phyloP scores from a whole-genome alignment of 306 rosid species.

The Quercus alba region DNA sequence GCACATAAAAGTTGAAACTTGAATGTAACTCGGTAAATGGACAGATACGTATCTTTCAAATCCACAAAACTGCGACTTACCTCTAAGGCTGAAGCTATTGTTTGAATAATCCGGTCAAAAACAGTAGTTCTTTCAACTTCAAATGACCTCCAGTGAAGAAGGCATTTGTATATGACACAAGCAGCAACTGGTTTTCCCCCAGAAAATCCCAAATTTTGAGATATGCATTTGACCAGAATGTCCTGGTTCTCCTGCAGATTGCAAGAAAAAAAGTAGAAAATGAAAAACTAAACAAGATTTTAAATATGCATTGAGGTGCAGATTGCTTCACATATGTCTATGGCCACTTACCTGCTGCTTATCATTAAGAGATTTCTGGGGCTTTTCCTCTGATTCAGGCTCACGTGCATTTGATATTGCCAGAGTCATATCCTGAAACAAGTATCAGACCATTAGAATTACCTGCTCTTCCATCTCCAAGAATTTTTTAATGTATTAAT shows the following conservation, averaged over 20 bases:
- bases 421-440: conserved; percentile 74
- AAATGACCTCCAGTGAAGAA: conserved; percentile 98
- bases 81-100: conserved; percentile 94
- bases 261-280: conserved; percentile 18
- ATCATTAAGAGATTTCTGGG: conserved; percentile 96
- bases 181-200: conserved; percentile 97
- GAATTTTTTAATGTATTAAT: conserved; percentile 7
- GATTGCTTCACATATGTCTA: conserved; percentile 19
- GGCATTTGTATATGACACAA: conserved; percentile 92
- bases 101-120: conserved; percentile 93
- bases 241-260: conserved; percentile 95
- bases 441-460: conserved; percentile 13
- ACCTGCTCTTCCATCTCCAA: conserved; percentile 2
- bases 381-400: conserved; percentile 97
- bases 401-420: conserved; percentile 78
- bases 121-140: conserved; percentile 98
- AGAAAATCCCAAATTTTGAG: conserved; percentile 97
- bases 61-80: conserved; percentile 35
- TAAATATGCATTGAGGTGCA: conserved; percentile 17
- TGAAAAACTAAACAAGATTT: conserved; percentile 17
- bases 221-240: conserved; percentile 71
- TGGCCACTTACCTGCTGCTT: conserved; percentile 85
- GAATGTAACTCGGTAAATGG: conserved; percentile 7
- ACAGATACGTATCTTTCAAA: conserved; percentile 1
- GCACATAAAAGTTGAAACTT: conserved; percentile 7